A percentile compares a stretch with the other conserved stretches of the same genome.
Conservation (phyloP, 345 rosid genomes). For the Anacardium occidentale region DNA sequence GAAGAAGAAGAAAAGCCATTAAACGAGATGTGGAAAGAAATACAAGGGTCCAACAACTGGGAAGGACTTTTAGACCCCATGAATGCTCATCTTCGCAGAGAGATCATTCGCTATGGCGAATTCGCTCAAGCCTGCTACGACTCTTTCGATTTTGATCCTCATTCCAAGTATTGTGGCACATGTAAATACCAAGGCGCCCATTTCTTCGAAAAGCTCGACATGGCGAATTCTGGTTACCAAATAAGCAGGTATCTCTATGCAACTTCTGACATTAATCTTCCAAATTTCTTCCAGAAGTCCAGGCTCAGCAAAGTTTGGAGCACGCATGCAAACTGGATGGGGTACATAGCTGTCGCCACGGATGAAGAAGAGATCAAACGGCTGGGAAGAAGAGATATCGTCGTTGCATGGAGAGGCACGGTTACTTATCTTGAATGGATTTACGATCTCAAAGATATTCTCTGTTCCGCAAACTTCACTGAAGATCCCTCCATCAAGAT, state of each 20-base stretch:
- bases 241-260: slow-evolving; percentile 70
- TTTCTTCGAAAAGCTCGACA: slow-evolving; percentile 62
- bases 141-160: slow-evolving; percentile 83
- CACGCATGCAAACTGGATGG: slow-evolving; percentile 82
- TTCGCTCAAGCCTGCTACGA: slow-evolving; percentile 80
- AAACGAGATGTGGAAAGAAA: slow-evolving; percentile 52
- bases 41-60: slow-evolving; percentile 70
- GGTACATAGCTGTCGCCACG: slow-evolving; percentile 63
- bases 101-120: slow-evolving; percentile 77
- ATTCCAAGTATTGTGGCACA: slow-evolving; percentile 75
- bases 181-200: slow-evolving; percentile 59
- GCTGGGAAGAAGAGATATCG: slow-evolving; percentile 72
- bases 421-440: slow-evolving; percentile 85
- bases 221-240: slow-evolving; percentile 46
- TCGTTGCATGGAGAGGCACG: slow-evolving; percentile 79
- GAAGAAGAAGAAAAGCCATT: slow-evolving; percentile 36
- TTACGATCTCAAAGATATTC: slow-evolving; percentile 67
- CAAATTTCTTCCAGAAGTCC: slow-evolving; percentile 67
- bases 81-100: slow-evolving; percentile 61
- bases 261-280: slow-evolving; percentile 67
- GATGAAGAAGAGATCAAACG: slow-evolving; percentile 63
- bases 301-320: slow-evolving; percentile 59
- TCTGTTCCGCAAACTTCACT: slow-evolving; percentile 45
- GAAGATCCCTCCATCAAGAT: slow-evolving; percentile 58
- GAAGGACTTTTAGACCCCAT: slow-evolving; percentile 65